Conservation (phyloP, 768 basidiomycete genomes). For the Tricholoma flavovirens region DNA sequence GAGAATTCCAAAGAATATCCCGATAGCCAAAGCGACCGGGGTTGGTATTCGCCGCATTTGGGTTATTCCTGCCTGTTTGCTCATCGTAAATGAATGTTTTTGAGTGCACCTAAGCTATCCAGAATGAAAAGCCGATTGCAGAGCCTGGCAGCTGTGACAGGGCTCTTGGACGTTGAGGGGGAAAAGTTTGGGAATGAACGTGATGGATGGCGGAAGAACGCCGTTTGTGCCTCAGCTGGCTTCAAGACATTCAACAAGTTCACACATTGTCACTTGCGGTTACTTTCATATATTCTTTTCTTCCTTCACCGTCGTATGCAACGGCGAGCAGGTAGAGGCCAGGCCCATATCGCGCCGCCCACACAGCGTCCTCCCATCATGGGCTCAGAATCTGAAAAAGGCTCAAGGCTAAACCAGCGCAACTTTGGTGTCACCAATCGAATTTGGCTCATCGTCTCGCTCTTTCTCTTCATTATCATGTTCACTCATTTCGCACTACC, state of each 20-base stretch:
- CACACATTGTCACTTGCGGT: constrained; percentile 16
- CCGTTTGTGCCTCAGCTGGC: background rate
- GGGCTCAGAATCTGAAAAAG: constrained; percentile 45
- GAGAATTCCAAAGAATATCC: constrained; percentile 55
- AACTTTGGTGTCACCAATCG: constrained; percentile 60
- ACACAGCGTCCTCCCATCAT: constrained; percentile 36
- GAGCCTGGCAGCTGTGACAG: background rate
- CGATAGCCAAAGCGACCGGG: constrained; percentile 51
- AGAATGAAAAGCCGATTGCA: background rate
- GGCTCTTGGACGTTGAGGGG: background rate
- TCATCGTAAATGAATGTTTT: constrained; percentile 2
- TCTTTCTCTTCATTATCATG: constrained; percentile 49
- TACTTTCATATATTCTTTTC: constrained; percentile 11
- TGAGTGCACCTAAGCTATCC: background rate
- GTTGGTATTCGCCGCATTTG: constrained; percentile 46
- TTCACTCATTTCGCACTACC: constrained; percentile 55
- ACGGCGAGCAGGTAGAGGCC: constrained; percentile 46
- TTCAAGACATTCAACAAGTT: background rate
- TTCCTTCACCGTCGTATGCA: constrained; percentile 40
- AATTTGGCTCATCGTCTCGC: constrained; percentile 56
- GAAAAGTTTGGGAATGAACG: constrained; percentile 1
- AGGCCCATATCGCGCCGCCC: constrained; percentile 52
- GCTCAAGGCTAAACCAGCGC: constrained; percentile 50
- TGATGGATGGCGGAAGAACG: constrained; percentile 2
- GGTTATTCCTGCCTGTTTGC: constrained; percentile 9